These are phyloP conservation scores for Pseudopyrenochaeta lycopersici DNA, from an alignment of 2,329 filamentous ascomycete species.

Conservation along the genomic window DNA sequence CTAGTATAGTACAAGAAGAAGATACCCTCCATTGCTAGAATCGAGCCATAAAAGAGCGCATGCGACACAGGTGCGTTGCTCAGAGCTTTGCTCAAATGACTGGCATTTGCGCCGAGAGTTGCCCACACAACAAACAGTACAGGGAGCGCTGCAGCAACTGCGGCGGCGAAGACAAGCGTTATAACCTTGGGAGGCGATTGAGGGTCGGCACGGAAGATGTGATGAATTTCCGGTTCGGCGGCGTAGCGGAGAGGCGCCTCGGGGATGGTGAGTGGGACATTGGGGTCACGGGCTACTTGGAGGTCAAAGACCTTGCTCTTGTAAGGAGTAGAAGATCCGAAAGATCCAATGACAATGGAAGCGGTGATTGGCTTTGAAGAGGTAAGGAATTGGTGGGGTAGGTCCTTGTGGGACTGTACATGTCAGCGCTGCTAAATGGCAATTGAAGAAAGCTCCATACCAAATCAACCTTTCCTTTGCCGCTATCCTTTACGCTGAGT, in stretches of 20 bases:
- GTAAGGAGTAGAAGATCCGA: constrained; percentile 76
- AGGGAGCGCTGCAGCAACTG: constrained; percentile 78
- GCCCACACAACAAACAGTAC: constrained; percentile 78
- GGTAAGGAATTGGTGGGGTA: constrained; percentile 82
- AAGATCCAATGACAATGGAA: constrained; percentile 85
- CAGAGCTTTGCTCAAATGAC: constrained; percentile 79
- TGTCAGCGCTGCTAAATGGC: constrained; percentile 34
- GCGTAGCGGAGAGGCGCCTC: constrained; percentile 82
- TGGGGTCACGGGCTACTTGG: constrained; percentile 70
- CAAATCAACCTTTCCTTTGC: constrained; percentile 85
- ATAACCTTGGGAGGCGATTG: constrained; percentile 82
- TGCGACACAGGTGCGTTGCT: constrained; percentile 82
- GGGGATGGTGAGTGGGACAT: constrained; percentile 66
- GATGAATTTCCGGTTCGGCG: constrained; percentile 84
- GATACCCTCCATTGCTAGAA: constrained; percentile 86
- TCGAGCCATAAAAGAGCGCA: constrained; percentile 83
- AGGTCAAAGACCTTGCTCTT: constrained; percentile 78
- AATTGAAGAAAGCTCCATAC: constrained; percentile 61
- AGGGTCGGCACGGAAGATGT: constrained; percentile 85
- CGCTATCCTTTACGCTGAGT: constrained; percentile 83
- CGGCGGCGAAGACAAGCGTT: constrained; percentile 77
- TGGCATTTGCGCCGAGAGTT: constrained; percentile 81
- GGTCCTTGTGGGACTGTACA: constrained; percentile 81
- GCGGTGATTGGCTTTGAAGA: constrained; percentile 75
- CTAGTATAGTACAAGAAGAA: constrained; percentile 94